Percentiles rank a stretch among this genome's conserved stretches.
phyloP scores from a whole-genome alignment of 2,329 filamentous ascomycete genomes.

The Microsporum canis region DNA sequence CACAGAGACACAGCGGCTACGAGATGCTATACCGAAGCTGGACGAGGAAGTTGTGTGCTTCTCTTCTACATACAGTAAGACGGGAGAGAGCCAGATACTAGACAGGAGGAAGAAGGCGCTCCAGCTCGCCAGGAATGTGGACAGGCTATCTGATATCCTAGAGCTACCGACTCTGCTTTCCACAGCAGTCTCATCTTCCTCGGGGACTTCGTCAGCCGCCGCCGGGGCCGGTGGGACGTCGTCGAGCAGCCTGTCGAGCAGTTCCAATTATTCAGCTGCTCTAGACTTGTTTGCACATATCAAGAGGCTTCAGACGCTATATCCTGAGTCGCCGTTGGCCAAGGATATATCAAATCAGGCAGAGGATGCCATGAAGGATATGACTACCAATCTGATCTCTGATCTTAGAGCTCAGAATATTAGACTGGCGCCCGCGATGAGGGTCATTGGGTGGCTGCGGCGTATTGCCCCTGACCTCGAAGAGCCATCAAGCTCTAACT shows the following conservation, averaged over 20 bases:
- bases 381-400: conserved; percentile 72
- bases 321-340: conserved; percentile 67
- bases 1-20: conserved; percentile 54
- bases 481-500: conserved; percentile 22
- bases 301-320: conserved; percentile 68
- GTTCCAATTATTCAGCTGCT: conserved; percentile 72
- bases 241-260: conserved; percentile 30
- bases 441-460: conserved; percentile 83
- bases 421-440: conserved; percentile 79
- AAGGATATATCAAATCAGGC: conserved; percentile 63
- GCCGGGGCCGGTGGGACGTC: neutral
- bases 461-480: conserved; percentile 74
- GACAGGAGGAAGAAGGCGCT: conserved; percentile 67
- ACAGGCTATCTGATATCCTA: conserved; percentile 79
- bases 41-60: conserved; percentile 71
- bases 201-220: conserved; percentile 21
- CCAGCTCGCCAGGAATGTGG: conserved; percentile 72
- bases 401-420: conserved; percentile 66
- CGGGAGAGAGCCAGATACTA: conserved; percentile 56
- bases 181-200: conserved; percentile 49
- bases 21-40: conserved; percentile 61
- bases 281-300: conserved; percentile 92
- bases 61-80: conserved; percentile 69
- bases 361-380: conserved; percentile 75
- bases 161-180: conserved; percentile 78